A percentile compares a stretch with the other conserved stretches of the same genome.
These are phyloP conservation scores for Cucurbitaria berberidis DNA, from an alignment of 2,329 filamentous ascomycete genomes.

Conservation along the genomic window DNA sequence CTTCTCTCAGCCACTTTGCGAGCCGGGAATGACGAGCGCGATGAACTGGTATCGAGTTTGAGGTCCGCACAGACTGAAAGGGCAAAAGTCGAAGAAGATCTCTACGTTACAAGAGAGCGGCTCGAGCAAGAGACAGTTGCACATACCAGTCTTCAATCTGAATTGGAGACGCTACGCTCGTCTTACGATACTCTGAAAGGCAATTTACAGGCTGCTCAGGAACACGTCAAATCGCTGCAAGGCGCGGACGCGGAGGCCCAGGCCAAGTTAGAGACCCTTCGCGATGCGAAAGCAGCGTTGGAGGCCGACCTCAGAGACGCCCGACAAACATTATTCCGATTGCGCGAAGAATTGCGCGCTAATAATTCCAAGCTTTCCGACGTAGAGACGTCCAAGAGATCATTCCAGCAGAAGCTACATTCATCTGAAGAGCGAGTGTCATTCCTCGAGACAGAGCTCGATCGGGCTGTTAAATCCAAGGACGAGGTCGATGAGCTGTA, in stretches of 20 bases:
- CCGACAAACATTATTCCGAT: slow-evolving; percentile 21
- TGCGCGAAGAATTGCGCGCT: slow-evolving; percentile 29
- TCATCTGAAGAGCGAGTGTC: slow-evolving; percentile 25
- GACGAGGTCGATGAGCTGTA: slow-evolving; percentile 18
- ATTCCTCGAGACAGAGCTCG: slow-evolving; percentile 27
- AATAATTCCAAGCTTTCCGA: slow-evolving; percentile 30
- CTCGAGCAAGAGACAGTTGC: slow-evolving; percentile 17
- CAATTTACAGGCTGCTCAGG: slow-evolving; percentile 29
- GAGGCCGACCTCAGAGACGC: slow-evolving; percentile 27
- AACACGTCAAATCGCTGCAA: slow-evolving; percentile 28
- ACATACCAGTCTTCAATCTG: slow-evolving; percentile 23
- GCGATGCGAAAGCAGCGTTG: slow-evolving; percentile 24
- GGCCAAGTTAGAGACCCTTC: slow-evolving; percentile 25
- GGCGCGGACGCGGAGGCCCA: slow-evolving; percentile 20
- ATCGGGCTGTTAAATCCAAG: slow-evolving; percentile 20
- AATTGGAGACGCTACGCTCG: slow-evolving; percentile 26
- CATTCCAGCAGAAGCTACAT: slow-evolving; percentile 28
- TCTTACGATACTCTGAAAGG: slow-evolving; percentile 22
- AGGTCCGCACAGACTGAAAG: slow-evolving; percentile 22
- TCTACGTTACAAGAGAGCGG: slow-evolving; percentile 16
- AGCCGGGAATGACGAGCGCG: slow-evolving; percentile 19
- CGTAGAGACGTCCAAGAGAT: slow-evolving; percentile 26
- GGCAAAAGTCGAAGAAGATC: slow-evolving; percentile 27
- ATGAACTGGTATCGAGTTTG: slow-evolving; percentile 30
- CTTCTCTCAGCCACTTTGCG: slow-evolving; percentile 22